A percentile compares a stretch with the other conserved stretches of the same genome.
These are phyloP conservation scores for Naematelia encephala DNA, from an alignment of 768 basidiomycete species.

Conservation along the genomic window DNA sequence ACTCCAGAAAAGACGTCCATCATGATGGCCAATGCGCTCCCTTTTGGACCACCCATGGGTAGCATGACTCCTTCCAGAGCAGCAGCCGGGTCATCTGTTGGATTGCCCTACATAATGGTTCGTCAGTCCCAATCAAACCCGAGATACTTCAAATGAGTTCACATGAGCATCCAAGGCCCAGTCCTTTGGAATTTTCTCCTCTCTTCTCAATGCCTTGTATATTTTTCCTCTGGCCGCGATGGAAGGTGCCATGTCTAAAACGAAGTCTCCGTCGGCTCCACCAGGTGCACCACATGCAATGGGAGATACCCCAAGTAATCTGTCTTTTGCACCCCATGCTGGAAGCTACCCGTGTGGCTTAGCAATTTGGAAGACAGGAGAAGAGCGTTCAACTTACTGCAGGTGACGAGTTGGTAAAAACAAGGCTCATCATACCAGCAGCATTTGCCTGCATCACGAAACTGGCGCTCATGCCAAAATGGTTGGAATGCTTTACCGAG, in stretches of 20 bases:
- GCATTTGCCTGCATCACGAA: slow-evolving; percentile 1
- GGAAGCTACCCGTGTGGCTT: slow-evolving; percentile 1
- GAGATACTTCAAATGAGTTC: too few species aligned
- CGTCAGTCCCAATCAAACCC: too few species aligned
- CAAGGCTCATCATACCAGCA: not conserved
- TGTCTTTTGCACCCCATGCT: not conserved
- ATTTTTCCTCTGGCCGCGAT: not conserved
- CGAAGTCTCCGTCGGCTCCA: not conserved
- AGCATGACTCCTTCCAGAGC: slow-evolving; percentile 4
- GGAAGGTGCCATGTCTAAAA: not conserved
- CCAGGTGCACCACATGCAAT: not conserved
- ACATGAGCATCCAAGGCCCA: not conserved
- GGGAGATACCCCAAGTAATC: not conserved
- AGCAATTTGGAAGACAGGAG: too few species aligned
- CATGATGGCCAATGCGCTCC: not conserved
- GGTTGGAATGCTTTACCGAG: slow-evolving; percentile 6
- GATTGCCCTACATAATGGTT: too few species aligned
- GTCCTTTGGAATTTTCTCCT: slow-evolving; percentile 1
- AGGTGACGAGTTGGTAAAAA: slow-evolving; percentile 1
- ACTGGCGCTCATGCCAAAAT: slow-evolving; percentile 6
- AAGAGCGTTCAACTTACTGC: not conserved
- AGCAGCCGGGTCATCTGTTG: not conserved
- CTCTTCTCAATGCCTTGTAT: not conserved
- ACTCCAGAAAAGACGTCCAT: slow-evolving; percentile 4
- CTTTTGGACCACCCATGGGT: not conserved